Evolutionary conservation across 768 basidiomycete genomes (phyloP).

Genomic region (Agaricus subrufescens): DNA sequence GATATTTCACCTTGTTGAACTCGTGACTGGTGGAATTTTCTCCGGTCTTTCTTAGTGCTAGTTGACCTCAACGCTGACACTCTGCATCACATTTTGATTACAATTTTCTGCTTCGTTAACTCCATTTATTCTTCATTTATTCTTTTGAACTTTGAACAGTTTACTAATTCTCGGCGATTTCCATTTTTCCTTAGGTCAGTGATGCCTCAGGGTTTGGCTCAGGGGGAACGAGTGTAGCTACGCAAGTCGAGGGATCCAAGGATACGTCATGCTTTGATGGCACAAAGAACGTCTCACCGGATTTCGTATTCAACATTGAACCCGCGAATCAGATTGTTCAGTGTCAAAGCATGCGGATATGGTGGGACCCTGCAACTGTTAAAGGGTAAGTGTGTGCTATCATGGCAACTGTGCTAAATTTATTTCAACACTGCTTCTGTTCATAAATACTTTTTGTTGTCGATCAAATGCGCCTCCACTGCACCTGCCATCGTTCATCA

Average conservation of each 20-base stretch:
- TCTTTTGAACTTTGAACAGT: not conserved
- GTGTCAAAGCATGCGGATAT: constrained; percentile 58
- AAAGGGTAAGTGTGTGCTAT: constrained; percentile 39
- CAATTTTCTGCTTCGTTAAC: not conserved
- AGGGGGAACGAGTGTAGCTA: constrained; percentile 71
- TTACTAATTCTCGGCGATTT: not conserved
- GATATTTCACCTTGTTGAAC: too few relatives aligned
- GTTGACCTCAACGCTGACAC: not conserved
- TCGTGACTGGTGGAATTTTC: too few relatives aligned
- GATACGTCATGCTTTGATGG: constrained; percentile 61
- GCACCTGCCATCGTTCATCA: not conserved
- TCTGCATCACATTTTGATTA: not conserved
- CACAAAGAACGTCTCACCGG: constrained; percentile 38
- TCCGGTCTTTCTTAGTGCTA: not conserved
- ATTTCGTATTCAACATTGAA: constrained; percentile 56
- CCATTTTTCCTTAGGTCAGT: constrained; percentile 24
- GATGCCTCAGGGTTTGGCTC: constrained; percentile 48
- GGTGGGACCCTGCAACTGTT: constrained; percentile 52
- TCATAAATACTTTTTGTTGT: not conserved
- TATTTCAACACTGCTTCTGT: not conserved
- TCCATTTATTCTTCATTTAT: not conserved
- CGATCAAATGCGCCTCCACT: not conserved
- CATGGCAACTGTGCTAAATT: not conserved
- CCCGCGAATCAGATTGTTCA: constrained; percentile 64
- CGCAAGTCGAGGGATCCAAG: constrained; percentile 44